Evolutionary conservation across 768 basidiomycete species (phyloP).

Genomic region (Rubroboletus pulcherrimus): DNA sequence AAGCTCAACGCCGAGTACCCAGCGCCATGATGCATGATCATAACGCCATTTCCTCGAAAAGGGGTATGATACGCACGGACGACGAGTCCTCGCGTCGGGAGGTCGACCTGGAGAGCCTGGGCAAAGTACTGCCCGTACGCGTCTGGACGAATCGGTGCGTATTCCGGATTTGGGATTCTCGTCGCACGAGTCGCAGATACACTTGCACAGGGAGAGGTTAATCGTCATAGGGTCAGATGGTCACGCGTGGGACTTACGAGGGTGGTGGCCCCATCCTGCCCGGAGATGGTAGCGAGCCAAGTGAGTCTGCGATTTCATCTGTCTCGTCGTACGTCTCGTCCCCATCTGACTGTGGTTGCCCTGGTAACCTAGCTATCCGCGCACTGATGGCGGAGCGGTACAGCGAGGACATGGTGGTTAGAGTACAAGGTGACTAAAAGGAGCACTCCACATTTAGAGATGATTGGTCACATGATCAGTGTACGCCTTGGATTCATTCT

Average conservation of each 20-base stretch:
- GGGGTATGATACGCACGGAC: conserved; percentile 83
- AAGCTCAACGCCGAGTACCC: conserved; percentile 90
- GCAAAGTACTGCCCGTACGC: conserved; percentile 58
- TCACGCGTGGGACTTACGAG: conserved; percentile 42
- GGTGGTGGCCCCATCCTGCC: conserved; percentile 57
- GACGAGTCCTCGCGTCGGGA: conserved; percentile 58
- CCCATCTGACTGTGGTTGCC: conserved; percentile 41
- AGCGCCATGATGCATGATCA: conserved; percentile 94
- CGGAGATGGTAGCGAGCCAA: conserved; percentile 55
- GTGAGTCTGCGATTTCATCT: conserved; percentile 51
- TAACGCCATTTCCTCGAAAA: conserved; percentile 55
- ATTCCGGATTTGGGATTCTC: conserved; percentile 54
- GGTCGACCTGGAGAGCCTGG: conserved; percentile 73
- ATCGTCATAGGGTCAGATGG: conserved; percentile 11
- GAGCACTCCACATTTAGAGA: neutral
- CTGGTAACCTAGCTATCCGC: conserved; percentile 70
- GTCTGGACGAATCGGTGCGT: conserved; percentile 70
- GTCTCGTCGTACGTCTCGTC: conserved; percentile 39
- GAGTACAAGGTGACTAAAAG: neutral
- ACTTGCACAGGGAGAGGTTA: conserved; percentile 15
- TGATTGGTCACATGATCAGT: conserved; percentile 1
- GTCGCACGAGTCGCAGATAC: conserved; percentile 29
- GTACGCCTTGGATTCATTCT: too few species aligned
- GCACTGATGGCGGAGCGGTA: conserved; percentile 76
- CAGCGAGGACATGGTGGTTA: conserved; percentile 56